Evolutionary conservation across 2,329 filamentous ascomycete species (phyloP).

Genomic region (Fusarium pseudocircinatum): DNA sequence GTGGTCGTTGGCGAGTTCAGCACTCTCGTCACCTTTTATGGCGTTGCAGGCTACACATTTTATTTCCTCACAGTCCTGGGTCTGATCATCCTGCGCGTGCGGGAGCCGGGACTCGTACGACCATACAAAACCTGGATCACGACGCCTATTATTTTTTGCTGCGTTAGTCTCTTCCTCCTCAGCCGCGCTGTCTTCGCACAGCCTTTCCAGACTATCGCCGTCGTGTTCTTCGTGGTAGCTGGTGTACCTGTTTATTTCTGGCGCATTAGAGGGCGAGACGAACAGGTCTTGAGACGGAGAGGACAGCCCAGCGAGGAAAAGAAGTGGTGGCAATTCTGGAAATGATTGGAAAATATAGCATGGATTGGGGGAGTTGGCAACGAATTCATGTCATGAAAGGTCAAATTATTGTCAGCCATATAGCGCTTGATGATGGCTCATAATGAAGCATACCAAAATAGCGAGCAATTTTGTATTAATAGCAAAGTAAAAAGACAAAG

Average conservation of each 20-base stretch:
- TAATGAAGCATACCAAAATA: slow-evolving; percentile 19
- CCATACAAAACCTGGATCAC: slow-evolving; percentile 97
- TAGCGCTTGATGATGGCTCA: slow-evolving; percentile 7
- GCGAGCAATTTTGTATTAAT: slow-evolving; percentile 14
- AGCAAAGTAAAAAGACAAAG: slow-evolving; percentile 16
- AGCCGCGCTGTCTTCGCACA: slow-evolving; percentile 90
- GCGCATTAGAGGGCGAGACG: slow-evolving; percentile 75
- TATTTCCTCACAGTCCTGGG: slow-evolving; percentile 97
- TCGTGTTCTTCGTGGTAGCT: slow-evolving; percentile 83
- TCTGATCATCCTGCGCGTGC: slow-evolving; percentile 87
- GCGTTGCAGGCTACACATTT: slow-evolving; percentile 95
- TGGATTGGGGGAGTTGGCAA: not conserved
- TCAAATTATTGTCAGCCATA: not conserved
- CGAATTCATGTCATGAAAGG: slow-evolving; percentile 7
- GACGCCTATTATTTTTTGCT: slow-evolving; percentile 98
- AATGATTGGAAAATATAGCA: slow-evolving; percentile 34
- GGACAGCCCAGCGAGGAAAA: slow-evolving; percentile 45
- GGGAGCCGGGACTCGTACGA: slow-evolving; percentile 85
- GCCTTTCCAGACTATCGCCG: slow-evolving; percentile 87
- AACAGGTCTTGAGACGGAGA: slow-evolving; percentile 55
- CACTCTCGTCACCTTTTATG: slow-evolving; percentile 95
- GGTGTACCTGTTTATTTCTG: slow-evolving; percentile 92
- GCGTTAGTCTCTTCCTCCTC: slow-evolving; percentile 91
- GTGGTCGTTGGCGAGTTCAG: slow-evolving; percentile 88
- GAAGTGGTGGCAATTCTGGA: slow-evolving; percentile 71